A percentile compares a stretch with the other conserved stretches of the same genome.
These are phyloP conservation scores for Xylaria sp. DNA, from an alignment of 2,329 filamentous ascomycete species.

Conservation along the genomic window DNA sequence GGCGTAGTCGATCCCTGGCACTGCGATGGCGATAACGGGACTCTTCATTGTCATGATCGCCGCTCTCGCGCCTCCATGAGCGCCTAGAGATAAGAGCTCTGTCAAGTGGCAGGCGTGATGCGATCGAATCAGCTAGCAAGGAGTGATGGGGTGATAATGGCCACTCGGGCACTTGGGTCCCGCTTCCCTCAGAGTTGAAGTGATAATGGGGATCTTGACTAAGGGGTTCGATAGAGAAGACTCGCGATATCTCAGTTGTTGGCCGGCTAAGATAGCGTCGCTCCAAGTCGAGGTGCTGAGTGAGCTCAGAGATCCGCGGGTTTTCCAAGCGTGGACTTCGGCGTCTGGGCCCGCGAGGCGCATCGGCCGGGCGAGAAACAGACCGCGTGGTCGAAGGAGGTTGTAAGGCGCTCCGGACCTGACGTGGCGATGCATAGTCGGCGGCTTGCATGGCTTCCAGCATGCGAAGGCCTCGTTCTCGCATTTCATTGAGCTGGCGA, in stretches of 20 bases:
- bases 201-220: conserved; percentile 10
- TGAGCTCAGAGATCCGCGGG: conserved; percentile 17
- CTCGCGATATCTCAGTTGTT: conserved; percentile 3
- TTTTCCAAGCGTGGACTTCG: conserved; percentile 26
- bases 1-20: neutral
- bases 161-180: neutral
- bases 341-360: conserved; percentile 2
- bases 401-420: neutral
- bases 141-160: neutral
- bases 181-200: neutral
- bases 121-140: neutral
- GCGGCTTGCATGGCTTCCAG: conserved; percentile 40
- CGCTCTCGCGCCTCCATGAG: neutral
- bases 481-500: conserved; percentile 50
- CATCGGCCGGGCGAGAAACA: conserved; percentile 7
- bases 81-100: conserved; percentile 1
- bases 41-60: conserved; percentile 6
- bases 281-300: conserved; percentile 10
- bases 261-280: conserved; percentile 8
- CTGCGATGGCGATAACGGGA: conserved; percentile 15
- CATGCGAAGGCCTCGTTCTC: conserved; percentile 47
- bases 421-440: conserved; percentile 16
- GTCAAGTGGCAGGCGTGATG: neutral
- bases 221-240: neutral
- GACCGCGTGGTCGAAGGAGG: conserved; percentile 7